phyloP scores from a whole-genome alignment of 768 basidiomycete species.

The Kwoniella bestiolae region DNA sequence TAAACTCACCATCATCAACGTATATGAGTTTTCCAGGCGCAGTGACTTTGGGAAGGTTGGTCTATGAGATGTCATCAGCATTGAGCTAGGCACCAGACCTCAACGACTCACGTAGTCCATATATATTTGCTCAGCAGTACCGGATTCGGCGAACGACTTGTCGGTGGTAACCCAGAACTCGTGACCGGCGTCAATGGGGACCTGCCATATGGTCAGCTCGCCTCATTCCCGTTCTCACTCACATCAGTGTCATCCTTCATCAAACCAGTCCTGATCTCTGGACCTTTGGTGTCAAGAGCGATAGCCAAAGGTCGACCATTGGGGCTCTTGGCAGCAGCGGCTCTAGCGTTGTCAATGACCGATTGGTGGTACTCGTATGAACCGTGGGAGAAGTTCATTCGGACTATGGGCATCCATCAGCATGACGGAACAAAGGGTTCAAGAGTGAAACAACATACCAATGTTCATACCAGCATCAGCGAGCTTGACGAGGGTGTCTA shows the following conservation, averaged over 20 bases:
- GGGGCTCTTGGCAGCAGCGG: constrained; percentile 72
- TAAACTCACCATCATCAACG: constrained; percentile 81
- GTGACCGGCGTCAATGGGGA: constrained; percentile 84
- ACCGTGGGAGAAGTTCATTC: constrained; percentile 99
- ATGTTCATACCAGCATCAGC: constrained; percentile 94
- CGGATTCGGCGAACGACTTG: constrained; percentile 72
- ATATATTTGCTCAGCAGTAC: constrained; percentile 83
- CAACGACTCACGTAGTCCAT: constrained; percentile 81
- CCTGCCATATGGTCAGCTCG: constrained; percentile 59
- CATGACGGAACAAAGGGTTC: background rate
- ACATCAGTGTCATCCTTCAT: constrained; percentile 87
- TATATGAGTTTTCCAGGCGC: constrained; percentile 97
- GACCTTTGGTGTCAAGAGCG: constrained; percentile 98
- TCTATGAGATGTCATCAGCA: constrained; percentile 59
- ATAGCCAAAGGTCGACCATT: constrained; percentile 91
- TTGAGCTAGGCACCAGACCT: background rate
- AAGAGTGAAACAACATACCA: constrained; percentile 64
- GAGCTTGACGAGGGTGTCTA: constrained; percentile 83
- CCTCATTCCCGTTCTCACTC: constrained; percentile 48
- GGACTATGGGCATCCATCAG: constrained; percentile 65
- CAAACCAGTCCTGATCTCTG: constrained; percentile 96
- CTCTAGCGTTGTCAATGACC: constrained; percentile 95
- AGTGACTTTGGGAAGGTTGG: constrained; percentile 92
- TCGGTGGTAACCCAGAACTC: constrained; percentile 91
- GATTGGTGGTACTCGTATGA: constrained; percentile 98